Evolutionary conservation across 2,329 filamentous ascomycete genomes (phyloP).

Genomic region (Penicillium sp.): DNA sequence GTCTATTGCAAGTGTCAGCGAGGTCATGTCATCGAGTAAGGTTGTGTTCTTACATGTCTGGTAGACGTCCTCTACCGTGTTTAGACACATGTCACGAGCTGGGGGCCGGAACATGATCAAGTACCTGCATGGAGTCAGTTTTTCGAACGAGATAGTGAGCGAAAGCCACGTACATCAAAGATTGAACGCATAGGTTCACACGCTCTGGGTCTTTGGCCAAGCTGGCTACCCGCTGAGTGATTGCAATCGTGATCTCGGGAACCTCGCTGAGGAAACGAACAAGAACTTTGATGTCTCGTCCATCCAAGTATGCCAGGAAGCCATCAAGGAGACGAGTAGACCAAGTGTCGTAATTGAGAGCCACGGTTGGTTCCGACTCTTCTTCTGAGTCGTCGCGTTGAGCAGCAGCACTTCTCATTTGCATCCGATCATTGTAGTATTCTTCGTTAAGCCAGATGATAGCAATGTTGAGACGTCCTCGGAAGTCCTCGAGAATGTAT

Average conservation of each 20-base stretch:
- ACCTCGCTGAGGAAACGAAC: conserved; percentile 92
- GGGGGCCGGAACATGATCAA: conserved; percentile 62
- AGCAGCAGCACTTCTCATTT: conserved; percentile 46
- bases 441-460: conserved; percentile 96
- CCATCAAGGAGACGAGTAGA: conserved; percentile 80
- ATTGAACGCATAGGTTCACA: conserved; percentile 59
- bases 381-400: conserved; percentile 49
- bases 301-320: conserved; percentile 87
- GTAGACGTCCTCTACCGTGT: conserved; percentile 62
- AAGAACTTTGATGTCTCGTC: conserved; percentile 77
- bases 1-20: conserved; percentile 32
- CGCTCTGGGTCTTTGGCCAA: conserved; percentile 65
- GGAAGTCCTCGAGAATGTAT: conserved; percentile 90
- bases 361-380: conserved; percentile 41
- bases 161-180: conserved; percentile 54
- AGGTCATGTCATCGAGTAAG: neutral
- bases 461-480: conserved; percentile 82
- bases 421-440: conserved; percentile 87
- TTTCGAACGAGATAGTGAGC: neutral
- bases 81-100: conserved; percentile 57
- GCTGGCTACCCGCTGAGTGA: conserved; percentile 71
- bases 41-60: conserved; percentile 47
- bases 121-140: conserved; percentile 43
- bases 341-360: conserved; percentile 74
- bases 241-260: conserved; percentile 70